phyloP scores from a whole-genome alignment of 345 rosid species.

The Linum tenue region DNA sequence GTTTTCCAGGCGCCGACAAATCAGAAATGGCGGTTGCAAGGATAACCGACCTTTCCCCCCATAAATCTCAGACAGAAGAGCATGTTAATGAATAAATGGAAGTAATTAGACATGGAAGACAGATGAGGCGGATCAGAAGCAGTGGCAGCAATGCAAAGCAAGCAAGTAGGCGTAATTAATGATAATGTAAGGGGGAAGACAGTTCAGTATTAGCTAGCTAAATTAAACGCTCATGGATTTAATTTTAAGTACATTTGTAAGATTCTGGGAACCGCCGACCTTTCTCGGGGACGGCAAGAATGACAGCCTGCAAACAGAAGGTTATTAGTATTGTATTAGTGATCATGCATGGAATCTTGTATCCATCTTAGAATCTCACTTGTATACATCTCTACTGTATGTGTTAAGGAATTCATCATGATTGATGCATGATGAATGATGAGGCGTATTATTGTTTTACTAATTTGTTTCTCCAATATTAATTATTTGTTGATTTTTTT shows the following conservation, averaged over 20 bases:
- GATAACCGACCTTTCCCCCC: slow-evolving; percentile 33
- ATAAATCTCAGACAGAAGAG: slow-evolving; percentile 14
- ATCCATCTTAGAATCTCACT: too few species aligned
- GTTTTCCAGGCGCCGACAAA: slow-evolving; percentile 35
- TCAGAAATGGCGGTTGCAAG: slow-evolving; percentile 32
- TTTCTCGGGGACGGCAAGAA: slow-evolving; percentile 36
- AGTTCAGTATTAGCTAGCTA: slow-evolving; percentile 27
- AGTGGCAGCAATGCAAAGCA: not conserved
- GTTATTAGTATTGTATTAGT: slow-evolving; percentile 21
- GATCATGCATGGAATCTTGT: not conserved
- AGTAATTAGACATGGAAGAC: not conserved
- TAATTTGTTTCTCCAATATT: too few species aligned
- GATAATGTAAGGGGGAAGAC: not conserved
- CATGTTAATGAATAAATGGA: not conserved
- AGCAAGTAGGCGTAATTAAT: not conserved
- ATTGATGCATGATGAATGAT: too few species aligned
- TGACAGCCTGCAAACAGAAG: slow-evolving; percentile 46
- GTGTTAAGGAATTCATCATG: too few species aligned
- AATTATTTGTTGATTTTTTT: too few species aligned
- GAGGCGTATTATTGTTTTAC: too few species aligned
- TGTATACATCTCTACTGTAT: too few species aligned
- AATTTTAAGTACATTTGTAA: too few species aligned
- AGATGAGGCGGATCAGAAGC: not conserved
- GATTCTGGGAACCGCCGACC: slow-evolving; percentile 38
- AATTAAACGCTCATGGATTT: not conserved